Base-by-base conservation (phyloP, 441 rosid genomes). In the Erysimum pusillum region DNA sequence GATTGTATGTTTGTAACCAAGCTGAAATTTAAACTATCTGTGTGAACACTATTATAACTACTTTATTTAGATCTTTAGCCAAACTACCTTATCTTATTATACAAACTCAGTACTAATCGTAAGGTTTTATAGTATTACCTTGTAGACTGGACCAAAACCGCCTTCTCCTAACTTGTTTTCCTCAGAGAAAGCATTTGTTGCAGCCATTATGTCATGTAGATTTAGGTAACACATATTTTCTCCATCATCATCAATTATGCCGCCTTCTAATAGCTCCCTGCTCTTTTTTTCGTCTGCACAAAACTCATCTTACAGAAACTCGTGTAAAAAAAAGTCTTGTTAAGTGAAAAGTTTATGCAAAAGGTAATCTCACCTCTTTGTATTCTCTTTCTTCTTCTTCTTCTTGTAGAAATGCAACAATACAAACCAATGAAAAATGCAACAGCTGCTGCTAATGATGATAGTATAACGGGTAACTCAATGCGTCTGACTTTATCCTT, bases 101-200 rank as follows among this genome's bases (percentile, higher is more conserved):
- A 7, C 5, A 48, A 15, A 0, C 17, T 44, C 51, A 45, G 25
- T 18, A 51, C 7, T 18, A 51, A 49, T 9, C 4, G 17, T 0
- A 42, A 10, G 3, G 14, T 1, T 42, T 42, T 12, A 5, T 15
- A 4, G 8, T 10, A 12, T 4, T 39, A 72, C 76, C 70, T 63
- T 73, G n/a, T 63, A 73, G 7, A 73, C 69, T 0, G 76, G 69
- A 52, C 69, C 76, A 62, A 72, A 72, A 38, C 76, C 75, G 2
- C 75, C 75, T 71, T 71, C 58, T 46, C 75, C 67, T 46, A 71
- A 22, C 13, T 60, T 71, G 44, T 52, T 72, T 7, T 62, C 76
- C 14, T 51, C 42, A 0, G 69, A 62, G 22, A 72, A 62, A 15
- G 7, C 6, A 72, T 72, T 63, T 15, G 69, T 72, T 28, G 76